phyloP scores from a whole-genome alignment of 768 basidiomycete genomes.

The Pleurotus tuoliensis region DNA sequence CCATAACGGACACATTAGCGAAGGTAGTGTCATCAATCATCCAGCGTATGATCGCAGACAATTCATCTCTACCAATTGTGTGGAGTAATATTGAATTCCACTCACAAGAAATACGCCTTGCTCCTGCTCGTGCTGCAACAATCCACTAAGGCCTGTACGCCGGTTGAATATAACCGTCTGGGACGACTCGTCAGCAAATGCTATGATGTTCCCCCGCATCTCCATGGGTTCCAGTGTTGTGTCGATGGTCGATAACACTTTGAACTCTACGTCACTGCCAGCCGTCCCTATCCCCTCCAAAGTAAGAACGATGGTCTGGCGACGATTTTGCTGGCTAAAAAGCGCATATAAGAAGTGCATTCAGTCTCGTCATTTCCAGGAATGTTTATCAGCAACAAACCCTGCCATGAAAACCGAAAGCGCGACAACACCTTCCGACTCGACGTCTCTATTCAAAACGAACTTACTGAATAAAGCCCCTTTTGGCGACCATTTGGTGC shows the following conservation, averaged over 20 bases:
- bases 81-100: background rate
- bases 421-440: conserved; percentile 46
- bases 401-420: conserved; percentile 42
- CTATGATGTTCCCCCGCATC: conserved; percentile 48
- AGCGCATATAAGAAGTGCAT: conserved; percentile 5
- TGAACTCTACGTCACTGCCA: conserved; percentile 20
- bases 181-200: conserved; percentile 47
- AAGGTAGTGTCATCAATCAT: background rate
- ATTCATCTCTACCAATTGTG: too few species aligned
- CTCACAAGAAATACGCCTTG: conserved; percentile 28
- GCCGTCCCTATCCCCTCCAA: conserved; percentile 11
- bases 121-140: conserved; percentile 36
- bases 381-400: conserved; percentile 28
- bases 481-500: conserved; percentile 46
- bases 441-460: conserved; percentile 41
- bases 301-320: conserved; percentile 30
- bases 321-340: background rate
- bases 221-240: conserved; percentile 44
- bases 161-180: conserved; percentile 56
- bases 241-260: conserved; percentile 27
- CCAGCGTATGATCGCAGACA: too few species aligned
- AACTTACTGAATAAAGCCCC: conserved; percentile 51
- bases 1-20: background rate
- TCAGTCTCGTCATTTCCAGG: background rate
- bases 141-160: conserved; percentile 41